Evolutionary conservation across 164 flowering plant genomes (phyloP).

Genomic region (Berberis thunbergii): DNA sequence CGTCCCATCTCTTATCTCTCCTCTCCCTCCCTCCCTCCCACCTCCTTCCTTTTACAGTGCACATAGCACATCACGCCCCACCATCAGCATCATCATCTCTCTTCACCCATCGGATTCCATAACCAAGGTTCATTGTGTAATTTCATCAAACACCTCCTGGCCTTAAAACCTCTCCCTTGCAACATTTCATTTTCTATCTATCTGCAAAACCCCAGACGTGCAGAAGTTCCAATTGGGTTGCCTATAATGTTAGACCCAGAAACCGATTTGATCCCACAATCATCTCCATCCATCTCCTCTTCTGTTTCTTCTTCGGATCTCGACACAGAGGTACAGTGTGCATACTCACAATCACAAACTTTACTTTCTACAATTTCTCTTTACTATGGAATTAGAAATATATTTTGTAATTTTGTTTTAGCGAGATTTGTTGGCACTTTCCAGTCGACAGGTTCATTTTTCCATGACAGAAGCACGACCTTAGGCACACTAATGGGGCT

Average conservation of each 20-base stretch:
- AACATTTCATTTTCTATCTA: too few relatives aligned
- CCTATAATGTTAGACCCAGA: conserved; percentile 25
- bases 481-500: conserved; percentile 85
- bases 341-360: not conserved
- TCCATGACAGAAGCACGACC: conserved; percentile 75
- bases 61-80: too few relatives aligned
- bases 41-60: too few relatives aligned
- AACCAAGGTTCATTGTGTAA: too few relatives aligned
- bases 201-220: too few relatives aligned
- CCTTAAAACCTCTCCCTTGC: too few relatives aligned
- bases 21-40: too few relatives aligned
- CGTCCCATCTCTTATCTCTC: too few relatives aligned
- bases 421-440: not conserved
- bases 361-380: not conserved
- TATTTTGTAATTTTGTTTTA: not conserved
- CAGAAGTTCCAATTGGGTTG: too few relatives aligned
- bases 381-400: not conserved
- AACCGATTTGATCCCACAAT: conserved; percentile 28
- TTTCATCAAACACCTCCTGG: too few relatives aligned
- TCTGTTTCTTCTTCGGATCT: conserved; percentile 69
- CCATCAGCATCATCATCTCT: too few relatives aligned
- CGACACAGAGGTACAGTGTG: conserved; percentile 47
- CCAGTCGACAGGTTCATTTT: conserved; percentile 87
- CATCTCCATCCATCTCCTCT: conserved; percentile 59
- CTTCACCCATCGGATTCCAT: too few relatives aligned